Conservation (phyloP, 768 basidiomycete species). For the Trametes cinnabarina region DNA sequence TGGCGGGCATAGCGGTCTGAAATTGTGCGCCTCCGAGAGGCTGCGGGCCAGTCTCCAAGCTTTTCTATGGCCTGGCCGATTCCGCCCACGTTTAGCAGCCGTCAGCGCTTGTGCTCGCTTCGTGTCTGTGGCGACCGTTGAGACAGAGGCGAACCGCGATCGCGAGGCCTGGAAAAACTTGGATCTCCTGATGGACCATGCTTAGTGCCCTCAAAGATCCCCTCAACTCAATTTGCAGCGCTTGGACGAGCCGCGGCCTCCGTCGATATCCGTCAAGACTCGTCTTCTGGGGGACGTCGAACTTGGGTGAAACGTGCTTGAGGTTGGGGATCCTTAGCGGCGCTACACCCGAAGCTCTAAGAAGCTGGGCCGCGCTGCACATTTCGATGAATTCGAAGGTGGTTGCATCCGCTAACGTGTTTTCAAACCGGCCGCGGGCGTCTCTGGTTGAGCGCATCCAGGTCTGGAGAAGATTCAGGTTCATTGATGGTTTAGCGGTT, state of each 20-base stretch:
- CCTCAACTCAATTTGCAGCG: no score
- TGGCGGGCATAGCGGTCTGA: neutral
- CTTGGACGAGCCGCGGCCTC: neutral
- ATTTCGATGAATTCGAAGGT: neutral
- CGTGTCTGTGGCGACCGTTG: constrained; percentile 7
- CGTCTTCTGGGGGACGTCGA: neutral
- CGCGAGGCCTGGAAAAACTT: neutral
- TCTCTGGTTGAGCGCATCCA: neutral
- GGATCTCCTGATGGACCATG: constrained; percentile 1
- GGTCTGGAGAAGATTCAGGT: constrained; percentile 5
- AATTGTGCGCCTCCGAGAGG: constrained; percentile 8
- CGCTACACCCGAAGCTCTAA: neutral
- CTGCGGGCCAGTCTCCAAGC: constrained; percentile 1
- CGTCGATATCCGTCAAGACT: constrained; percentile 1
- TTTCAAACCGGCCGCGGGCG: no score
- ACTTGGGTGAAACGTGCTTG: neutral
- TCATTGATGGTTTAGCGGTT: constrained; percentile 13
- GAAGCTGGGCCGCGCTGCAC: constrained; percentile 1
- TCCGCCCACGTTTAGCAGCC: neutral
- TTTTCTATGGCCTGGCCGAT: neutral
- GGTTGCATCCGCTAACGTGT: neutral
- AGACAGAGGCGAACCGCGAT: neutral
- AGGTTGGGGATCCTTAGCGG: neutral
- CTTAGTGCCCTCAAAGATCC: constrained; percentile 2
- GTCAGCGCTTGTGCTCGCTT: neutral